Evolutionary conservation across 2,329 filamentous ascomycete species (phyloP).

Genomic region (Colletotrichum lini): DNA sequence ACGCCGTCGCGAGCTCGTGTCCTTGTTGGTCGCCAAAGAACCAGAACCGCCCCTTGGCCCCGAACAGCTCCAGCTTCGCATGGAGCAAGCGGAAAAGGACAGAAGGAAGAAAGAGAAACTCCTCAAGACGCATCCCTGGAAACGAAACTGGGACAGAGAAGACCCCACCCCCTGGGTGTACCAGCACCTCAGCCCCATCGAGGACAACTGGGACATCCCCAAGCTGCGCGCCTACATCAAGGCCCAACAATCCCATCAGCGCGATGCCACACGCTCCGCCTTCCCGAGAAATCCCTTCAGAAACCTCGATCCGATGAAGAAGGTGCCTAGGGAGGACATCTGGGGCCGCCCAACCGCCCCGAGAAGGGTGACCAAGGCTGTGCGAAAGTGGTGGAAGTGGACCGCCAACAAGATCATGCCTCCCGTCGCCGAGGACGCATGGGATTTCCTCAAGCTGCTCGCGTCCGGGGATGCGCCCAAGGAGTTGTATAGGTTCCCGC

Average conservation of each 20-base stretch:
- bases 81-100: slow-evolving; percentile 5
- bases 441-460: slow-evolving; percentile 67
- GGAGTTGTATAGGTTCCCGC: slow-evolving; percentile 56
- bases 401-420: slow-evolving; percentile 64
- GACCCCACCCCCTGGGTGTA: slow-evolving; percentile 48
- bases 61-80: slow-evolving; percentile 54
- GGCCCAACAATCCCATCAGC: slow-evolving; percentile 58
- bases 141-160: slow-evolving; percentile 10
- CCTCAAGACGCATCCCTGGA: slow-evolving; percentile 15
- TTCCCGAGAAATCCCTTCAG: slow-evolving; percentile 46
- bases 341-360: slow-evolving; percentile 64
- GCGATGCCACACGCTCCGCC: slow-evolving; percentile 41
- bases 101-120: slow-evolving; percentile 28
- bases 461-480: slow-evolving; percentile 57
- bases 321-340: slow-evolving; percentile 60
- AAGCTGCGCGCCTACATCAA: slow-evolving; percentile 60
- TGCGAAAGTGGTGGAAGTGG: slow-evolving; percentile 63
- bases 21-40: slow-evolving; percentile 51
- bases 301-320: slow-evolving; percentile 52
- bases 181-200: slow-evolving; percentile 48
- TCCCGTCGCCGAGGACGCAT: slow-evolving; percentile 68
- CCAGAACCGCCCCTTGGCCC: slow-evolving; percentile 57
- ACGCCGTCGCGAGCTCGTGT: slow-evolving; percentile 64
- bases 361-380: slow-evolving; percentile 58
- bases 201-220: slow-evolving; percentile 64